Evolutionary conservation across 139 green algal species (phyloP), one percentile per base, ranked within the genome.

Genomic region (Chlamydomonas sphaeroides): DNA sequence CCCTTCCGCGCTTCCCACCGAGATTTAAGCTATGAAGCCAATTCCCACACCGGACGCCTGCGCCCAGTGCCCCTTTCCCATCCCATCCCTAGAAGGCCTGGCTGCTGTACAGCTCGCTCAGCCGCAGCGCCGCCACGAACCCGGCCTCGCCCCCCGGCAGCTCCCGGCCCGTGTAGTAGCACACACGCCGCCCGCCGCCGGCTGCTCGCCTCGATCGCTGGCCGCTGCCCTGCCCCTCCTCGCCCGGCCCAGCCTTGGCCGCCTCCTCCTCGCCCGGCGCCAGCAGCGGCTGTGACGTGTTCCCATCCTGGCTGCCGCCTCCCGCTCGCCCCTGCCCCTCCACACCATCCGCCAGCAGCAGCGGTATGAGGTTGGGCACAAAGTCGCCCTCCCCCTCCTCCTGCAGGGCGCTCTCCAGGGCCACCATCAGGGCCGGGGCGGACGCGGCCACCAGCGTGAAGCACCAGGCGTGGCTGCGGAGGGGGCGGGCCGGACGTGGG

Each of bases 51-150:
- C n/a, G n/a, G n/a, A n/a, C n/a, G n/a, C n/a, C n/a, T n/a, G n/a
- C n/a, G n/a, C n/a, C n/a, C n/a, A n/a, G n/a, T n/a, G n/a, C n/a
- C n/a, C 45, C 14, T 53, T 53, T 53, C 45, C 11, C 45, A 14
- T 53, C 45, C 45, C 45, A 14, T 10, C 45, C 45, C 45, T 25
- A 56, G 0, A 56, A 35, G 23, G 25, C 23, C 56, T 80, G 74
- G 59, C 70, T 80, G 74, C 74, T 32, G 61, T 72, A 65, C 32
- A 82, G 61, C 21, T 82, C 75, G 21, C 62, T 6, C 32, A 82
- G 41, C n/a, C 56, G 41, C 75, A 82, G 32, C 45, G 42, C 42
- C 62, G 32, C 10, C 42, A 20, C 42, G 62, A 82, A 82, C 30
- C 38, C 62, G n/a, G 49, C 62, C 20, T 25, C 61, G 20, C 62